Conservation (phyloP, 1,139 yeast genomes). For the Blastobotrys apis region DNA sequence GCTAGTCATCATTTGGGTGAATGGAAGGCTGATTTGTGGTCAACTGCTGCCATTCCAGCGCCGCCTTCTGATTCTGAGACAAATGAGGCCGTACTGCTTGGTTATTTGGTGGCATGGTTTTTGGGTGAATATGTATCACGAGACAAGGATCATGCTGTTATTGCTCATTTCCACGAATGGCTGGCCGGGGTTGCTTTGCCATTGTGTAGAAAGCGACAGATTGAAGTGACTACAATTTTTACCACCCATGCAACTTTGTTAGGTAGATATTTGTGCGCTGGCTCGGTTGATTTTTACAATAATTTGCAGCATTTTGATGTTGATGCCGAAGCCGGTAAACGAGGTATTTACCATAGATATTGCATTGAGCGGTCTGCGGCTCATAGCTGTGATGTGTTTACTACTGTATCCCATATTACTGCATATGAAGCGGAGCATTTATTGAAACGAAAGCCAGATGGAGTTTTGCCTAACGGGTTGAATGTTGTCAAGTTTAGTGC, state of each 20-base stretch:
- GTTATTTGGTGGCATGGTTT: constrained; percentile 95
- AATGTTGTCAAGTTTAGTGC: constrained; percentile 96
- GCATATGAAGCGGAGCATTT: constrained; percentile 93
- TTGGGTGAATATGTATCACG: constrained; percentile 84
- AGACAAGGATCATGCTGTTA: constrained; percentile 81
- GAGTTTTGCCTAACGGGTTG: constrained; percentile 93
- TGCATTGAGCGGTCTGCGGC: constrained; percentile 97
- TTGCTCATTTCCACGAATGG: constrained; percentile 98
- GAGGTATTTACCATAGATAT: constrained; percentile 95
- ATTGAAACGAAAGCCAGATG: constrained; percentile 93
- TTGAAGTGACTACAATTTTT: constrained; percentile 91
- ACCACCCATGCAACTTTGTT: constrained; percentile 96
- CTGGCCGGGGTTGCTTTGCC: constrained; percentile 96
- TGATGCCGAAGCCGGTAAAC: constrained; percentile 95
- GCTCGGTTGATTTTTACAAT: constrained; percentile 92
- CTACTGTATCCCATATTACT: constrained; percentile 95
- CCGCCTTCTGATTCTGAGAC: constrained; percentile 87
- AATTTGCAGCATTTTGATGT: constrained; percentile 88
- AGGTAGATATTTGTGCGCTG: constrained; percentile 95
- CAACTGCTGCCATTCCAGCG: constrained; percentile 84
- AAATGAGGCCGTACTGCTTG: constrained; percentile 86
- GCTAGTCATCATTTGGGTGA: constrained; percentile 70
- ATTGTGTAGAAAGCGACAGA: constrained; percentile 81
- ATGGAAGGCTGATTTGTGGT: constrained; percentile 95
- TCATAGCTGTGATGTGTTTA: constrained; percentile 93